Percentiles rank a stretch among this genome's conserved stretches.
Evolutionary conservation across 1,139 yeast species (phyloP).

Genomic region (Geotrichum reessii): DNA sequence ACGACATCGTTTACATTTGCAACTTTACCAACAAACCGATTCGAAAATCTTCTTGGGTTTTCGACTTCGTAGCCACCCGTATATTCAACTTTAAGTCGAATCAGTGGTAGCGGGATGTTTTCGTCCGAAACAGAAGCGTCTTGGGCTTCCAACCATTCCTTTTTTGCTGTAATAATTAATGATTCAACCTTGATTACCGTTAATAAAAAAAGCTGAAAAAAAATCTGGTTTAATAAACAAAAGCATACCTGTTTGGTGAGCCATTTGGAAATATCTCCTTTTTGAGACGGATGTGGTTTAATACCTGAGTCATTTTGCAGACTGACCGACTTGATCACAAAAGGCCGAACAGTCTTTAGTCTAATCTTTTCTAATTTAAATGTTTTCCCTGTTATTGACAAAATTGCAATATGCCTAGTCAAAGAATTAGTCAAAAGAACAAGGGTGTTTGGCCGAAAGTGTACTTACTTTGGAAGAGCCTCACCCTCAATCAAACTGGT

Average conservation of each 20-base stretch:
- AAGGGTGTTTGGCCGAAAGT: background rate
- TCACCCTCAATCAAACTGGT: slow-evolving; percentile 89
- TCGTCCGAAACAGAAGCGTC: slow-evolving; percentile 26
- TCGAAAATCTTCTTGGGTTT: slow-evolving; percentile 82
- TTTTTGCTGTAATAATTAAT: slow-evolving; percentile 56
- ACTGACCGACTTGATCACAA: slow-evolving; percentile 61
- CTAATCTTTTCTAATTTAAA: slow-evolving; percentile 62
- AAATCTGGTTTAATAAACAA: background rate
- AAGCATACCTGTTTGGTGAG: slow-evolving; percentile 38
- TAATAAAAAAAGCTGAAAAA: background rate
- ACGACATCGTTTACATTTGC: slow-evolving; percentile 87
- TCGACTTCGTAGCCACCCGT: slow-evolving; percentile 89
- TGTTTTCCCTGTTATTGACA: slow-evolving; percentile 55
- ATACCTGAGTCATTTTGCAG: slow-evolving; percentile 51
- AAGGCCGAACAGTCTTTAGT: slow-evolving; percentile 75
- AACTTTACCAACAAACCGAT: slow-evolving; percentile 81
- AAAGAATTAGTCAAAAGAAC: background rate
- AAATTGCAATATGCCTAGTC: slow-evolving; percentile 47
- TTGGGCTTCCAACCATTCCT: slow-evolving; percentile 42
- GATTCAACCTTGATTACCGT: slow-evolving; percentile 49
- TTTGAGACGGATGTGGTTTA: slow-evolving; percentile 59
- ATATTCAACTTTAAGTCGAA: slow-evolving; percentile 80
- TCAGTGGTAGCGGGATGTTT: slow-evolving; percentile 61
- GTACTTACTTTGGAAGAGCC: slow-evolving; percentile 54
- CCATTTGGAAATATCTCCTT: slow-evolving; percentile 56